Base-by-base conservation (phyloP, 176 grass and related monocot genomes). In the Calamus simplicifolius region DNA sequence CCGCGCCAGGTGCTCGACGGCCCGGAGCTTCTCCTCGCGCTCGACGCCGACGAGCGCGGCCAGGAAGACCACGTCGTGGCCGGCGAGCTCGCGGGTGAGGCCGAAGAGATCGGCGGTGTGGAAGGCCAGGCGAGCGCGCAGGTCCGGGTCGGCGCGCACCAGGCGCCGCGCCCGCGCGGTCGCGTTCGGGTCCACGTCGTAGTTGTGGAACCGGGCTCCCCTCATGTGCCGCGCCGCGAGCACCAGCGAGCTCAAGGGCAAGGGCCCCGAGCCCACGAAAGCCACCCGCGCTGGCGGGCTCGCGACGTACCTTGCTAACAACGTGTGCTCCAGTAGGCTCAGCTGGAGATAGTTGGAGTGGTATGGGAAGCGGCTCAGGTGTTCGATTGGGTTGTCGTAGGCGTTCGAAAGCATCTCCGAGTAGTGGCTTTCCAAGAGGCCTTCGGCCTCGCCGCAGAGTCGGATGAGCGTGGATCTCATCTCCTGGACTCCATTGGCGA, bases 311-410 rank as follows among this genome's bases (percentile, higher is more conserved):
- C 52, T 48, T 6, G 70, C 56, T 18, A 95, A 67, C 53, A 95
- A 73, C 5, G 69, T 60, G 76, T 83, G 70, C 86, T 95, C 90
- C 26, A 95, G 60, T 14, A 79, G 66, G 77, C 80, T 81, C 19
- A 90, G 84, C 69, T 80, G 65, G 67, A 98, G 48, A 65, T 98
- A 98, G 69, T 98, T 98, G 63, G 65, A 74, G 51, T 81, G 74
- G 81, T 92, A 98, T 18, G 93, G 93, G 61, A 98, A 98, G 12
- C 76, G 28, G 0, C 13, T 0, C 2, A 98, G 69, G 50, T 98
- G 81, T 0, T 80, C 70, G 7, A 98, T 75, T 4, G 93, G 93
- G 59, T 89, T 85, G 25, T 85, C 76, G 48, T 78, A 82, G 3
- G 16, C 16, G 17, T 43, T 12, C 35, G 84, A 81, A 25, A 98